Base-by-base conservation (phyloP, 2,329 filamentous ascomycete genomes). In the Phoma sp. region DNA sequence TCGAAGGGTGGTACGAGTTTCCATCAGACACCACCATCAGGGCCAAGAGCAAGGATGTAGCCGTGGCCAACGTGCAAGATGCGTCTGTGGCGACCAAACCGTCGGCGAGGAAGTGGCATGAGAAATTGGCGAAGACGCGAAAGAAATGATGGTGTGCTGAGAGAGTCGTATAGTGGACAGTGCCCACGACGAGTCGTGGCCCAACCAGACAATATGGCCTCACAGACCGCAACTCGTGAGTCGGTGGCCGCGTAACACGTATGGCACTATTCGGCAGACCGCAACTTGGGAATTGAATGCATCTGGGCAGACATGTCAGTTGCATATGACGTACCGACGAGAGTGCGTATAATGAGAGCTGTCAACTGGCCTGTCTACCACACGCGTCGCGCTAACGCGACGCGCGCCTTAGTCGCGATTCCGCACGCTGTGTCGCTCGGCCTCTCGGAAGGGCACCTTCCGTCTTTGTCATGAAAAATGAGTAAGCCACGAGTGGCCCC, bases 41-140 rank as follows among this genome's bases (percentile, higher is more conserved):
- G 31, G 55, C 60, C 8, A 73, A 70, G 33, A 56, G 51, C 43
- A 61, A 53, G 13, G 35, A 45, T 8, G 29, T 55, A n/a, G 15
- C 55, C 13, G 27, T 53, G 21, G 31, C 57, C 8, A 57, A 25
- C 17, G 38, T 40, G 32, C 53, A 57, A 24, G 45, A 40, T 36
- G 38, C 54, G 15, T 40, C 50, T 25, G 40, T 57, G 31, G 59
- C 64, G n/a, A 48, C 63, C 6, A 70, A 71, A 46, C 61, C 67
- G 7, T 69, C 66, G 43, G 67, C 67, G 27, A 68, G 74, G n/a
- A 76, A 75, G 57, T 76, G 74, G 74, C 74, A 76, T 54, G 74
- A 76, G 43, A 76, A 68, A 56, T 74, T 76, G 48, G 73, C 63
- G 31, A 72, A 69, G 55, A 69, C 67, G 8, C 65, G 73, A 38